A percentile compares a stretch with the other conserved stretches of the same genome.
Conservation (phyloP, 2,329 filamentous ascomycete species). For the Trichoderma cornu-damae region DNA sequence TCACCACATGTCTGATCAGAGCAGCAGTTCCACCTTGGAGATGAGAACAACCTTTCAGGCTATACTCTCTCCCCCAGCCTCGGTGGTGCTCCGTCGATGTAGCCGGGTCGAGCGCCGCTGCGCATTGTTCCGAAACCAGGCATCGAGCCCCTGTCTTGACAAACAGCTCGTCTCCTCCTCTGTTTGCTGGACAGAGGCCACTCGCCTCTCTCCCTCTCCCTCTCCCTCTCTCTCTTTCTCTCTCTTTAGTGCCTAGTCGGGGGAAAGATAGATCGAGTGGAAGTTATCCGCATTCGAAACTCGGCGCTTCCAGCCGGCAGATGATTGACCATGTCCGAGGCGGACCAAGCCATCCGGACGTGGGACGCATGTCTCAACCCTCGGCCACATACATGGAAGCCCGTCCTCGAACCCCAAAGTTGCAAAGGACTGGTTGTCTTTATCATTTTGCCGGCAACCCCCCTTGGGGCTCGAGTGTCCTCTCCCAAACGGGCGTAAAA, state of each 20-base stretch:
- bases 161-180: neutral
- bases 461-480: too few species aligned
- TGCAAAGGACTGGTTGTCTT: neutral
- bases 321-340: neutral
- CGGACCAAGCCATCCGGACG: constrained; percentile 13
- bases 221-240: too few species aligned
- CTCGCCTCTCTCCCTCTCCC: too few species aligned
- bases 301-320: neutral
- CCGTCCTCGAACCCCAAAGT: neutral
- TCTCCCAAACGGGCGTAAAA: constrained; percentile 5
- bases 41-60: neutral
- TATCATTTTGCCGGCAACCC: neutral
- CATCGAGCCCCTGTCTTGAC: neutral
- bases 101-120: neutral
- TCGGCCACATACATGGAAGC: constrained; percentile 14
- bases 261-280: neutral
- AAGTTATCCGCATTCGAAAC: neutral
- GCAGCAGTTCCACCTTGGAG: neutral
- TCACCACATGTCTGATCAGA: neutral
- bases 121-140: neutral
- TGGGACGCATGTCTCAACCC: constrained; percentile 18
- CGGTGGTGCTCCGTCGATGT: neutral
- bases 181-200: neutral
- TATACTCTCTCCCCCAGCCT: neutral
- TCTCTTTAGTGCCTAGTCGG: neutral